Conservation (phyloP, 805 yeast species). For the Lachancea thermotolerans region DNA sequence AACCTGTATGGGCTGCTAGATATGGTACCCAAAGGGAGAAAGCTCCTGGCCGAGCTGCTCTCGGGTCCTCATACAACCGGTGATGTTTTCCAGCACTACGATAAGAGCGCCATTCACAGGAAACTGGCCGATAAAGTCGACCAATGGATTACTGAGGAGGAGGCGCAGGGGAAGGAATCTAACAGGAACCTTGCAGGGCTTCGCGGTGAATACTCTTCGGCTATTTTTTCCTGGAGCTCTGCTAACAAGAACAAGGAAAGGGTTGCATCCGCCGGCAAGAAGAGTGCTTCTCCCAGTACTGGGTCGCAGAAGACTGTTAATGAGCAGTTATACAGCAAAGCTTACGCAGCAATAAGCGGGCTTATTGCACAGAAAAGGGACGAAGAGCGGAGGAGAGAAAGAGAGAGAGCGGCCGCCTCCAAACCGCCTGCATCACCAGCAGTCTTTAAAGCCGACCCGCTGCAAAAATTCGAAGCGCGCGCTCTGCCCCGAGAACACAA, state of each 20-base stretch:
- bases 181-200: constrained; percentile 8
- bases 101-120: constrained; percentile 7
- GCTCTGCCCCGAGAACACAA: constrained; percentile 23
- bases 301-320: constrained; percentile 11
- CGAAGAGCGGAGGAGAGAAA: constrained; percentile 6
- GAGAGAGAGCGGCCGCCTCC: neutral
- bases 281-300: neutral
- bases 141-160: constrained; percentile 23
- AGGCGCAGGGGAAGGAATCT: constrained; percentile 1
- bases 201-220: constrained; percentile 20
- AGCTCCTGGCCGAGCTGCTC: constrained; percentile 16
- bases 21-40: constrained; percentile 20
- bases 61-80: constrained; percentile 1
- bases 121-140: constrained; percentile 10
- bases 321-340: constrained; percentile 13
- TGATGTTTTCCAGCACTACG: constrained; percentile 1
- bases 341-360: constrained; percentile 5
- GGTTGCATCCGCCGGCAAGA: neutral
- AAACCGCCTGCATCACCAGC: constrained; percentile 4
- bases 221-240: constrained; percentile 28
- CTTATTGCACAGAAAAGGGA: constrained; percentile 2
- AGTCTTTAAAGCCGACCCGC: constrained; percentile 27
- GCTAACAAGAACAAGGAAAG: constrained; percentile 10
- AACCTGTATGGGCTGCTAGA: constrained; percentile 20
- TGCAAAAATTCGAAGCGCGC: constrained; percentile 23